These are phyloP conservation scores for Plantago ovata DNA, from an alignment of 257 asterid genomes.

Conservation along the genomic window DNA sequence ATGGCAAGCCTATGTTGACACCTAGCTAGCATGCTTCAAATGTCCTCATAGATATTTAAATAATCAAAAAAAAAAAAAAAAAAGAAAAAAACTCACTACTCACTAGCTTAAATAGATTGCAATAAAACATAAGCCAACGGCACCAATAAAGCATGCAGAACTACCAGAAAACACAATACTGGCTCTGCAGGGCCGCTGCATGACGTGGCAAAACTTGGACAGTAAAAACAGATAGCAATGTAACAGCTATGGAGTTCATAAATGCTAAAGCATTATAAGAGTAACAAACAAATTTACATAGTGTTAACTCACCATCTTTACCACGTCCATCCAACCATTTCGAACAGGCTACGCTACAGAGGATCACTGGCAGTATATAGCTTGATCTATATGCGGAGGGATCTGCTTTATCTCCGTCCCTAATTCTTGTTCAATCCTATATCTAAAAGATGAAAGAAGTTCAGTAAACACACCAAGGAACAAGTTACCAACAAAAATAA, in stretches of 20 bases:
- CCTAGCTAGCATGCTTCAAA: too few relatives aligned
- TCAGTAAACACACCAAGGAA: not conserved
- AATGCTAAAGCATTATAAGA: not conserved
- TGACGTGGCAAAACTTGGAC: not conserved
- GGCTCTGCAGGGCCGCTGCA: not conserved
- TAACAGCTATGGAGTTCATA: not conserved
- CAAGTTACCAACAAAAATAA: slow-evolving; percentile 1
- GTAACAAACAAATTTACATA: not conserved
- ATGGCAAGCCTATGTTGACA: too few relatives aligned
- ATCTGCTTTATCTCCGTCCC: slow-evolving; percentile 85
- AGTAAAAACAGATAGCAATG: not conserved
- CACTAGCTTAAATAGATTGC: not conserved
- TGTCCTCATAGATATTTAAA: too few relatives aligned
- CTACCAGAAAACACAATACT: not conserved
- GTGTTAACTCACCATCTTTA: slow-evolving; percentile 29
- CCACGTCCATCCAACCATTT: slow-evolving; percentile 14
- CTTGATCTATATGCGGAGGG: slow-evolving; percentile 83
- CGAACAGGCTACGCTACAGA: slow-evolving; percentile 11
- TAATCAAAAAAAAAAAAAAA: not conserved
- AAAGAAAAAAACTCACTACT: not conserved
- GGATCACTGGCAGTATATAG: slow-evolving; percentile 57
- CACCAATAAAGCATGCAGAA: not conserved
- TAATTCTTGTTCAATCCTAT: slow-evolving; percentile 81
- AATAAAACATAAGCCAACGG: not conserved
- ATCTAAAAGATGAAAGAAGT: slow-evolving; percentile 32